Conservation (phyloP, 2,329 filamentous ascomycete genomes). For the Colletotrichum destructivum region DNA sequence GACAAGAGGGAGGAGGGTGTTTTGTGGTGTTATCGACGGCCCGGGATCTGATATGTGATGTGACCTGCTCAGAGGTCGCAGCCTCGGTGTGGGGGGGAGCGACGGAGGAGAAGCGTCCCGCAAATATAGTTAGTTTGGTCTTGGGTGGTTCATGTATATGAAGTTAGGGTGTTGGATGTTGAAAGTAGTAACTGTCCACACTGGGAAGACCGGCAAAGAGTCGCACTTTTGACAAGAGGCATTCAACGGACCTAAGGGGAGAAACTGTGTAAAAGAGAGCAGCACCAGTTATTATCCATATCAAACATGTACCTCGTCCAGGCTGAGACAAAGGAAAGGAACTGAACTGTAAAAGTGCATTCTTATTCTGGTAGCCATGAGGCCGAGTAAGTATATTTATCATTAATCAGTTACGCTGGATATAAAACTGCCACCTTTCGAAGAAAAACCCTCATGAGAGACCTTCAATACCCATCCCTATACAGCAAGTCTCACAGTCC, state of each 20-base stretch:
- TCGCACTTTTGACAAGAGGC: background rate
- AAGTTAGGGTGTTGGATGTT: too few relatives aligned
- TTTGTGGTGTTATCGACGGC: too few relatives aligned
- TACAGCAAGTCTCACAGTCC: background rate
- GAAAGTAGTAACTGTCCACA: too few relatives aligned
- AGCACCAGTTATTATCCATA: background rate
- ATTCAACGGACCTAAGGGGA: background rate
- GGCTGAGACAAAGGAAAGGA: background rate
- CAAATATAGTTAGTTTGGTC: too few relatives aligned
- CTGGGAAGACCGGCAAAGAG: too few relatives aligned
- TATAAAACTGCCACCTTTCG: background rate
- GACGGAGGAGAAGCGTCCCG: too few relatives aligned
- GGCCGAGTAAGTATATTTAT: constrained; percentile 8
- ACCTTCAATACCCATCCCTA: background rate
- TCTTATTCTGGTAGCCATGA: background rate
- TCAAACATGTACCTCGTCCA: background rate
- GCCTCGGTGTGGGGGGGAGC: too few relatives aligned
- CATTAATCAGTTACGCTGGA: constrained; percentile 22
- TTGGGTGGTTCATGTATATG: too few relatives aligned
- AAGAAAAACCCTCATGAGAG: background rate
- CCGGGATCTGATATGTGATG: too few relatives aligned
- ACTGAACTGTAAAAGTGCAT: background rate
- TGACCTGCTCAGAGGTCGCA: too few relatives aligned
- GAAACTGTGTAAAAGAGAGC: background rate
- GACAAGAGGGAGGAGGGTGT: too few relatives aligned